These are phyloP conservation scores for Hymenoscyphus infarciens DNA, from an alignment of 2,329 filamentous ascomycete genomes.

Conservation along the genomic window DNA sequence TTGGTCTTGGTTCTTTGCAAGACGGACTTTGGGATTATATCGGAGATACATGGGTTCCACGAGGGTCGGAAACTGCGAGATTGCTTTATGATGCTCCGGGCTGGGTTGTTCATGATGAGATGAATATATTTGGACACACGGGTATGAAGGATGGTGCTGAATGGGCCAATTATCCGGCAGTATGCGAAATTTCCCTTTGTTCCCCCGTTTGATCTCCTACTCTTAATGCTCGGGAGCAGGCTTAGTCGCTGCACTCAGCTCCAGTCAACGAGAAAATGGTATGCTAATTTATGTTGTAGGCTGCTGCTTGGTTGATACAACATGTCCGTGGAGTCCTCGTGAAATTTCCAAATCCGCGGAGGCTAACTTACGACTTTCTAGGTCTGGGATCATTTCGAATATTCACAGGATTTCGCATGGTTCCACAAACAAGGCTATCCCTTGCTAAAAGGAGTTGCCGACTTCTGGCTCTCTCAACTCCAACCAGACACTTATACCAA, in stretches of 20 bases:
- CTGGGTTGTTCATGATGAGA: conserved; percentile 54
- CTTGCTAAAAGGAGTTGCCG: conserved; percentile 48
- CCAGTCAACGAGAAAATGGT: conserved; percentile 14
- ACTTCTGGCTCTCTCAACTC: conserved; percentile 55
- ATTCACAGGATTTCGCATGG: conserved; percentile 47
- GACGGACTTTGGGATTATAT: conserved; percentile 51
- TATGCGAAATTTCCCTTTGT: no score
- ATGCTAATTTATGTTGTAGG: no score
- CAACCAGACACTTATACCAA: conserved; percentile 47
- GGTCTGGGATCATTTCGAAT: conserved; percentile 49
- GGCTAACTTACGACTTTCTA: not conserved
- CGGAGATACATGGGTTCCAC: conserved; percentile 49
- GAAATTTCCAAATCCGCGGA: not conserved
- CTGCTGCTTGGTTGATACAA: conserved; percentile 56
- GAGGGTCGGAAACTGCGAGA: conserved; percentile 50
- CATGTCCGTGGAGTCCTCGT: conserved; percentile 41
- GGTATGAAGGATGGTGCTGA: conserved; percentile 45
- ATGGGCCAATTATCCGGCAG: conserved; percentile 33
- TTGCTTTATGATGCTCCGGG: conserved; percentile 52
- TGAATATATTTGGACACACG: conserved; percentile 57
- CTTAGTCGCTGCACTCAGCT: conserved; percentile 22
- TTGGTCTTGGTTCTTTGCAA: conserved; percentile 46
- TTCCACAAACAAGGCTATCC: conserved; percentile 48
- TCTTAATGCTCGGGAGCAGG: no score
- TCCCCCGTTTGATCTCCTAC: no score